Evolutionary conservation across 306 rosid genomes (phyloP).

Genomic region (Rosa lucieae): DNA sequence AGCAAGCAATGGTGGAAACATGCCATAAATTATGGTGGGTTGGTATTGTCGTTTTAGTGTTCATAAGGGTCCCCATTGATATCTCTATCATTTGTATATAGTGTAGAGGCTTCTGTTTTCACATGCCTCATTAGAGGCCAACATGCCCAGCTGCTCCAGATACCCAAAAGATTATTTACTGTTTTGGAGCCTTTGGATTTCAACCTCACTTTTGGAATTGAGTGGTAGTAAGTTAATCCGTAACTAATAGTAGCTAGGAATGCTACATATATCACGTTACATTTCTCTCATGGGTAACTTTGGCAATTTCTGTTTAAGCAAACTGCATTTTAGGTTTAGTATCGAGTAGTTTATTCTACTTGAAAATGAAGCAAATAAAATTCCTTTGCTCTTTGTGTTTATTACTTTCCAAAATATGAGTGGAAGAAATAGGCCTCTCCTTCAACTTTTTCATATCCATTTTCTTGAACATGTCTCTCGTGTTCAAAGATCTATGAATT

Average conservation of each 20-base stretch:
- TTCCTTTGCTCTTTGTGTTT: too few species aligned
- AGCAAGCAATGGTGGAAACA: slow-evolving; percentile 11
- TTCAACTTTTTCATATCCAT: too few species aligned
- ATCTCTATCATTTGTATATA: neutral
- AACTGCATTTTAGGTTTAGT: neutral
- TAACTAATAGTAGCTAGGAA: neutral
- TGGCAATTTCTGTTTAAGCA: neutral
- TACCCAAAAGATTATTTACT: neutral
- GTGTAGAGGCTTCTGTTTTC: neutral
- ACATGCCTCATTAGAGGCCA: slow-evolving; percentile 1
- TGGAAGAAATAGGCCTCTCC: too few species aligned
- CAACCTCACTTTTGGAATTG: neutral
- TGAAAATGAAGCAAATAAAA: too few species aligned
- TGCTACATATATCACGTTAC: neutral
- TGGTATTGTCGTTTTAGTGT: neutral
- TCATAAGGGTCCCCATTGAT: neutral
- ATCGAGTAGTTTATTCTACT: too few species aligned
- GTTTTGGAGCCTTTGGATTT: neutral
- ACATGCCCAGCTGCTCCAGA: neutral
- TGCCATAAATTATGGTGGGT: slow-evolving; percentile 8
- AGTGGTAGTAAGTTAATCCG: neutral
- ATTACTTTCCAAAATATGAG: too few species aligned
- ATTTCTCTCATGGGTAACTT: neutral
- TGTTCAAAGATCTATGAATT: too few species aligned
- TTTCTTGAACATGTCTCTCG: too few species aligned